Conservation (phyloP, 2,329 filamentous ascomycete genomes). For the Nakataea oryzae region DNA sequence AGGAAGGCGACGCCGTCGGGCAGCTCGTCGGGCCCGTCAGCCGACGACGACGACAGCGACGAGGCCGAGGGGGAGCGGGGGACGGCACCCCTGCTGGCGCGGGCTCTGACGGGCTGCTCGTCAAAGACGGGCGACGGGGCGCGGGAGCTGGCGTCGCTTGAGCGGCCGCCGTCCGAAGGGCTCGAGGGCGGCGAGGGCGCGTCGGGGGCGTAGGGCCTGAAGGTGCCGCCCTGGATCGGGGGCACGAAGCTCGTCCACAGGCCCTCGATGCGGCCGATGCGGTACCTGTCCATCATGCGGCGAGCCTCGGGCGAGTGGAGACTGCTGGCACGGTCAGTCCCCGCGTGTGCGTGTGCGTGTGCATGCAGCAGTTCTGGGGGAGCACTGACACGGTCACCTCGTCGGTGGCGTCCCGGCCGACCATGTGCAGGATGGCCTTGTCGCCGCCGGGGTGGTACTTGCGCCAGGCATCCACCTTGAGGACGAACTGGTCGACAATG, state of each 20-base stretch:
- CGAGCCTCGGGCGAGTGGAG: conserved; percentile 74
- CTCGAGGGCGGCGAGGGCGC: neutral
- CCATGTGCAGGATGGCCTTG: conserved; percentile 85
- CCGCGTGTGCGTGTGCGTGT: neutral
- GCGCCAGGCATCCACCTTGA: conserved; percentile 84
- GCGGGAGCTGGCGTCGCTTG: conserved; percentile 16
- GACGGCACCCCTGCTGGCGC: conserved; percentile 13
- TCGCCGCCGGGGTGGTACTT: conserved; percentile 87
- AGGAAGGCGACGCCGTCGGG: conserved; percentile 52
- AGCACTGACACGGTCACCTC: conserved; percentile 74
- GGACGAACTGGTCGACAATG: conserved; percentile 68
- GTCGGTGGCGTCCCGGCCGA: conserved; percentile 87
- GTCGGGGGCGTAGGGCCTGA: conserved; percentile 33
- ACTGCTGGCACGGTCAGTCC: conserved; percentile 31
- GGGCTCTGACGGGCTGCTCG: conserved; percentile 13
- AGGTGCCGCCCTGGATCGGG: conserved; percentile 82
- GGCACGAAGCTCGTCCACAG: conserved; percentile 81
- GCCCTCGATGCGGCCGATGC: conserved; percentile 73
- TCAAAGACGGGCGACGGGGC: conserved; percentile 42
- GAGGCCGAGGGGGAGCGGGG: conserved; percentile 5
- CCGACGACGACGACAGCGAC: conserved; percentile 19
- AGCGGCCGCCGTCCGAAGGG: conserved; percentile 33
- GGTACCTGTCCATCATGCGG: conserved; percentile 67
- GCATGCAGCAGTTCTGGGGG: neutral
- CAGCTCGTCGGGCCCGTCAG: conserved; percentile 27